Evolutionary conservation across 352 stramenopile species (phyloP).

Genomic region (Phytophthora nicotianae): DNA sequence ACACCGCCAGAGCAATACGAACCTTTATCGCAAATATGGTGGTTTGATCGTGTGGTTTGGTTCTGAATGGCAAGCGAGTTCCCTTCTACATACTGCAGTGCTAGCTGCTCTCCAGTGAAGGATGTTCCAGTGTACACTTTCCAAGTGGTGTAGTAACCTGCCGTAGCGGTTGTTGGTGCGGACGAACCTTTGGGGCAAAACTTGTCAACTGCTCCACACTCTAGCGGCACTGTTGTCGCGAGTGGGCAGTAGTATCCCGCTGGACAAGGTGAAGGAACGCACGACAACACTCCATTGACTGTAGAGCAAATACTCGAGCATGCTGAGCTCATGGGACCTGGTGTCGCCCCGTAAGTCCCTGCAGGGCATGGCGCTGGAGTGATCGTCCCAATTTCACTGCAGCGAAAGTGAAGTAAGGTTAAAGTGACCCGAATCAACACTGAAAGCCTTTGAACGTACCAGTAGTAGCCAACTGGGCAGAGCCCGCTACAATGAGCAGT

Average conservation of each 20-base stretch:
- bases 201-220: slow-evolving; percentile 43
- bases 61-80: slow-evolving; percentile 35
- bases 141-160: slow-evolving; percentile 70
- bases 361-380: slow-evolving; percentile 47
- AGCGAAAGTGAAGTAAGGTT: neutral
- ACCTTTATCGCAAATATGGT: slow-evolving; percentile 58
- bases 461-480: slow-evolving; percentile 64
- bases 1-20: slow-evolving; percentile 60
- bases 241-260: slow-evolving; percentile 65
- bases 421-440: neutral
- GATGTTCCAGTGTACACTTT: slow-evolving; percentile 18
- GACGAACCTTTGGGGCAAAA: slow-evolving; percentile 62
- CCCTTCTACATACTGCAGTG: slow-evolving; percentile 54
- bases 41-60: slow-evolving; percentile 46
- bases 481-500: slow-evolving; percentile 47
- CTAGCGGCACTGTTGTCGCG: slow-evolving; percentile 28
- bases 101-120: slow-evolving; percentile 17
- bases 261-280: slow-evolving; percentile 54
- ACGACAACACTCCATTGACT: slow-evolving; percentile 24
- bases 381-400: slow-evolving; percentile 45
- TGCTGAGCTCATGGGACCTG: slow-evolving; percentile 45
- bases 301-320: slow-evolving; percentile 55
- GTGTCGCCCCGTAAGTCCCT: slow-evolving; percentile 43
- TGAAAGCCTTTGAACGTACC: slow-evolving; percentile 35
- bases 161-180: slow-evolving; percentile 36